These are phyloP conservation scores for Myxozyma lipomycoides DNA, from an alignment of 805 yeast genomes.

Conservation along the genomic window DNA sequence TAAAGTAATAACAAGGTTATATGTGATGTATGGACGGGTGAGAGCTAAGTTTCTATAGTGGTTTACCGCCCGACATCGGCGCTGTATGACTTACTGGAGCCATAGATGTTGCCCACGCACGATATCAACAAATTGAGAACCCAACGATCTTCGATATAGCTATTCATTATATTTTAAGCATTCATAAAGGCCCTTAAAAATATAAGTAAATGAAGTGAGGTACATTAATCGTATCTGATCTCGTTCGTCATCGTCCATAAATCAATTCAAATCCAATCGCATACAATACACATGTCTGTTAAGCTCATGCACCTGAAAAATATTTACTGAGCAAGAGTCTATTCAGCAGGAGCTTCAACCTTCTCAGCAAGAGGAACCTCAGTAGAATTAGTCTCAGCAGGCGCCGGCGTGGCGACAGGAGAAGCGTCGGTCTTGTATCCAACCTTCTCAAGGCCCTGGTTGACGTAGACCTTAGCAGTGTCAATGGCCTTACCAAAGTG, in stretches of 20 bases:
- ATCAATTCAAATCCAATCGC: background rate
- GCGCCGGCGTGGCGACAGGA: too few relatives aligned
- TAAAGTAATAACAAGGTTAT: background rate
- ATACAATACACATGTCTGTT: background rate
- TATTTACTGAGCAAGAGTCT: background rate
- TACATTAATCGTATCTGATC: too few relatives aligned
- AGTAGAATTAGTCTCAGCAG: too few relatives aligned
- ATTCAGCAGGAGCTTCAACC: background rate
- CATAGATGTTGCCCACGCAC: background rate
- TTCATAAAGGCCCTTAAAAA: too few relatives aligned
- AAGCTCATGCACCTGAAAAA: background rate
- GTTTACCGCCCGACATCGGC: too few relatives aligned
- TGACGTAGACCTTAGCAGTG: slow-evolving; percentile 6
- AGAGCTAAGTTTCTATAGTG: too few relatives aligned
- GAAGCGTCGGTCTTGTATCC: slow-evolving; percentile 27
- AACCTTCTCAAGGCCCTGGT: slow-evolving; percentile 21
- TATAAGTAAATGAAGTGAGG: too few relatives aligned
- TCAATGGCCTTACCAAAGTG: slow-evolving; percentile 11
- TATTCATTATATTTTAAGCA: too few relatives aligned
- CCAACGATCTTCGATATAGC: too few relatives aligned
- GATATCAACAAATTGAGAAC: too few relatives aligned
- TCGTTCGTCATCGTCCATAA: background rate
- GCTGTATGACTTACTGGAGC: too few relatives aligned
- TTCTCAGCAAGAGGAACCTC: background rate
- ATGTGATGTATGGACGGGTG: too few relatives aligned